These are phyloP conservation scores for Corchorus capsularis DNA, from an alignment of 345 rosid species.

Conservation along the genomic window DNA sequence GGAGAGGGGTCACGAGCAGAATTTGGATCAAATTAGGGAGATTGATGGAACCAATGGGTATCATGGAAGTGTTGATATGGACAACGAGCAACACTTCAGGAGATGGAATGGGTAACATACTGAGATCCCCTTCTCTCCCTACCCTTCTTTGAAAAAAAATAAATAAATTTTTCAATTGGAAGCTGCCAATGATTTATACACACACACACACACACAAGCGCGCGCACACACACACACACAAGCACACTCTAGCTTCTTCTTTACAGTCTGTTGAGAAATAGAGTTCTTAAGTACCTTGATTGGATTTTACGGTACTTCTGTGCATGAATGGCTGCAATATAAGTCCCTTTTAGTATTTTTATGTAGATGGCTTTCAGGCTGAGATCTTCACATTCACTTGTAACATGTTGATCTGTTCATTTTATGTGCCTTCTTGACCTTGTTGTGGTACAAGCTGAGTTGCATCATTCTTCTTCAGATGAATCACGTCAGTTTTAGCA, in stretches of 20 bases:
- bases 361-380: background rate
- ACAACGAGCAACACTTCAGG: slow-evolving; percentile 41
- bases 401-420: background rate
- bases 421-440: background rate
- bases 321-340: background rate
- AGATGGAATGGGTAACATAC: slow-evolving; percentile 55
- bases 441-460: background rate
- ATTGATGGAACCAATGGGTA: slow-evolving; percentile 36
- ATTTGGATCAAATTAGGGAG: slow-evolving; percentile 41
- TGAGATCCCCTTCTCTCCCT: background rate
- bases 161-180: background rate
- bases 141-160: background rate
- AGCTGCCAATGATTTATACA: background rate
- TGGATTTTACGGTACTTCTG: background rate
- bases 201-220: too few relatives aligned
- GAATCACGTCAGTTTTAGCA: background rate
- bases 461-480: background rate
- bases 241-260: background rate
- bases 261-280: background rate
- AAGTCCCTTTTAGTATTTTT: background rate
- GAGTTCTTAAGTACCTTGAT: slow-evolving; percentile 7
- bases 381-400: background rate
- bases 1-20: slow-evolving; percentile 38
- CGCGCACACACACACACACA: too few relatives aligned
- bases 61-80: slow-evolving; percentile 33